These are phyloP conservation scores for Carex sylvatica DNA, from an alignment of 202 grass and related monocot genomes.

Conservation along the genomic window DNA sequence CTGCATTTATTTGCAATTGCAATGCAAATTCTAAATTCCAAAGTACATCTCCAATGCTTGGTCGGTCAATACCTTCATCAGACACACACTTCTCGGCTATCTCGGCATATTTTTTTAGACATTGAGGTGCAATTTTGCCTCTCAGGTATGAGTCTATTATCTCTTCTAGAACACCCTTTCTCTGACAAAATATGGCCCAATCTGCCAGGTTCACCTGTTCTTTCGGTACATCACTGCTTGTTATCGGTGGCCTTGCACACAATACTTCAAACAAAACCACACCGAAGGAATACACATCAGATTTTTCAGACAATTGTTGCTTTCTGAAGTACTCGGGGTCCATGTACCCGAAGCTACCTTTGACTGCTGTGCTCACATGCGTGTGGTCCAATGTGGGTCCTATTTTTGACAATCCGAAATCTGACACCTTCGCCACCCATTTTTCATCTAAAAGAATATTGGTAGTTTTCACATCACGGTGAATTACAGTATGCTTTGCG, in stretches of 20 bases:
- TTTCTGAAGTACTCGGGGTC: slow-evolving; percentile 70
- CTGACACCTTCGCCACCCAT: slow-evolving; percentile 38
- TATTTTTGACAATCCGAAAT: slow-evolving; percentile 30
- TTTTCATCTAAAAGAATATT: slow-evolving; percentile 43
- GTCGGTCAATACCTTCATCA: slow-evolving; percentile 50
- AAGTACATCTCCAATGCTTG: slow-evolving; percentile 62
- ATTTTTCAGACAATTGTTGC: slow-evolving; percentile 63
- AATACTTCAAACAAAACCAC: slow-evolving; percentile 43
- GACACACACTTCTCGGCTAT: slow-evolving; percentile 53
- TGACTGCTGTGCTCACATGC: slow-evolving; percentile 49
- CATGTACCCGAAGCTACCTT: slow-evolving; percentile 74
- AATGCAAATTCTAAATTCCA: slow-evolving; percentile 69
- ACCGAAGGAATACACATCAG: slow-evolving; percentile 64
- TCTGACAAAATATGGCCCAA: slow-evolving; percentile 42
- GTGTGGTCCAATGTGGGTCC: slow-evolving; percentile 7
- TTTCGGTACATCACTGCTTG: neutral
- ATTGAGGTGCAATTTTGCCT: slow-evolving; percentile 49
- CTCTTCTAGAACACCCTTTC: slow-evolving; percentile 29
- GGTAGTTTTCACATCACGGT: slow-evolving; percentile 25
- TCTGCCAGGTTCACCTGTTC: slow-evolving; percentile 26
- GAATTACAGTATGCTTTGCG: slow-evolving; percentile 25
- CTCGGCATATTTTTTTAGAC: slow-evolving; percentile 46
- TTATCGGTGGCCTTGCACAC: slow-evolving; percentile 12
- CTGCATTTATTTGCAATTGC: slow-evolving; percentile 48
- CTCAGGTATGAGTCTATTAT: slow-evolving; percentile 35